phyloP scores from a whole-genome alignment of 2,329 filamentous ascomycete species.

The Aspergillus neotritici region DNA sequence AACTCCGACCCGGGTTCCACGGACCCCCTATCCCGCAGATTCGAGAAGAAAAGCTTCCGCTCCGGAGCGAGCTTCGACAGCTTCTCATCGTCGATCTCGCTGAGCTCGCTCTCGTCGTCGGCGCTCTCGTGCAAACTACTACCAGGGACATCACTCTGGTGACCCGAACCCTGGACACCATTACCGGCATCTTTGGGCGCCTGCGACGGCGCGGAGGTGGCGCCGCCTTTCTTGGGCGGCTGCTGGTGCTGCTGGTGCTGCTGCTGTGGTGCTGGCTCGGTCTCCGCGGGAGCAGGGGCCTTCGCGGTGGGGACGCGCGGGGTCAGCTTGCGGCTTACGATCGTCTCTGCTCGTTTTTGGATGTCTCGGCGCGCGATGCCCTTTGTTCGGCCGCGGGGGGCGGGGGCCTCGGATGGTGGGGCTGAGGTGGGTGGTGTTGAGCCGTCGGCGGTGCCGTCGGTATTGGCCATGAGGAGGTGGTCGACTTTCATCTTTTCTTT shows the following conservation, averaged over 20 bases:
- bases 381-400: conserved; percentile 44
- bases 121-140: conserved; percentile 58
- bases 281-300: conserved; percentile 17
- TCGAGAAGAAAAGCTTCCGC: conserved; percentile 22
- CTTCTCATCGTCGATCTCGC: conserved; percentile 49
- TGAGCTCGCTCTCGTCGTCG: conserved; percentile 65
- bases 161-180: conserved; percentile 17
- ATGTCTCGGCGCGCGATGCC: conserved; percentile 57
- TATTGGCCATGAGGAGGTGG: conserved; percentile 38
- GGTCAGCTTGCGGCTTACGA: conserved; percentile 39
- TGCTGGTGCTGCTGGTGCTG: background rate
- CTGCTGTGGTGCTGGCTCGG: conserved; percentile 15
- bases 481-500: conserved; percentile 45
- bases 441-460: conserved; percentile 26
- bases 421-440: conserved; percentile 27
- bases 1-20: conserved; percentile 23
- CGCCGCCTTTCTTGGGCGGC: conserved; percentile 3
- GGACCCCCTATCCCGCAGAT: conserved; percentile 18
- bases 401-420: conserved; percentile 31
- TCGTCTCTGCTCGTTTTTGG: conserved; percentile 54
- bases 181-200: conserved; percentile 4
- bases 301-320: conserved; percentile 26
- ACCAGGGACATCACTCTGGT: conserved; percentile 50
- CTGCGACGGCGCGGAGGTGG: conserved; percentile 41
- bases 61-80: conserved; percentile 23